phyloP scores from a whole-genome alignment of 352 stramenopile species.

The Globisporangium recalcitrans region DNA sequence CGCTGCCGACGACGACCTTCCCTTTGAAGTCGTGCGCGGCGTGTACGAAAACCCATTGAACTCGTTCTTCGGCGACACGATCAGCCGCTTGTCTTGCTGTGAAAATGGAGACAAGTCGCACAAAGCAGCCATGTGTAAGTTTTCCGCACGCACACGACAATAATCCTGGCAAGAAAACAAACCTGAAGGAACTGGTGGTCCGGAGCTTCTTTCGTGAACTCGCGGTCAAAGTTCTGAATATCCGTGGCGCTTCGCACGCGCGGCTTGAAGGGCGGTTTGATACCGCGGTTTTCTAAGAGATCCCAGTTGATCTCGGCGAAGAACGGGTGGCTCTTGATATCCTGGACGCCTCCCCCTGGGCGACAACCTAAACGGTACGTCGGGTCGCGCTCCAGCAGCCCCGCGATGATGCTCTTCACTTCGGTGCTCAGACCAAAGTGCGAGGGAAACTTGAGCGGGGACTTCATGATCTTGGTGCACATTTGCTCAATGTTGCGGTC shows the following conservation, averaged over 20 bases:
- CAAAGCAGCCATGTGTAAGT: neutral
- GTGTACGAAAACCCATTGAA: slow-evolving; percentile 86
- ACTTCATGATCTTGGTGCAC: slow-evolving; percentile 90
- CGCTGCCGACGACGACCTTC: slow-evolving; percentile 21
- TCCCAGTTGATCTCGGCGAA: slow-evolving; percentile 79
- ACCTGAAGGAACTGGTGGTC: slow-evolving; percentile 68
- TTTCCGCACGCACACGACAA: neutral
- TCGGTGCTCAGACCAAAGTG: slow-evolving; percentile 72
- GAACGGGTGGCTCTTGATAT: slow-evolving; percentile 81
- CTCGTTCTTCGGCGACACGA: slow-evolving; percentile 77
- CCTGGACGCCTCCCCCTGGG: slow-evolving; percentile 53
- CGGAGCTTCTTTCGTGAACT: slow-evolving; percentile 83
- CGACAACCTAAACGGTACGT: slow-evolving; percentile 67
- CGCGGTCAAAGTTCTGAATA: slow-evolving; percentile 87
- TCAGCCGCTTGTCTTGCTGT: slow-evolving; percentile 70
- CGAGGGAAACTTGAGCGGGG: slow-evolving; percentile 80
- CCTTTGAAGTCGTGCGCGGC: slow-evolving; percentile 21
- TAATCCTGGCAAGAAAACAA: slow-evolving; percentile 6
- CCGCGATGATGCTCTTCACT: slow-evolving; percentile 77
- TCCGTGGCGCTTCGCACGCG: slow-evolving; percentile 72
- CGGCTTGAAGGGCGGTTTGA: slow-evolving; percentile 86
- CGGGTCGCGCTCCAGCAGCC: slow-evolving; percentile 66
- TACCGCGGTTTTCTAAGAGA: slow-evolving; percentile 51
- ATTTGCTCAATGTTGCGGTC: slow-evolving; percentile 90
- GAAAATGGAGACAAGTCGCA: slow-evolving; percentile 5